Conservation (phyloP, 306 rosid genomes). For the Inga laurina region DNA sequence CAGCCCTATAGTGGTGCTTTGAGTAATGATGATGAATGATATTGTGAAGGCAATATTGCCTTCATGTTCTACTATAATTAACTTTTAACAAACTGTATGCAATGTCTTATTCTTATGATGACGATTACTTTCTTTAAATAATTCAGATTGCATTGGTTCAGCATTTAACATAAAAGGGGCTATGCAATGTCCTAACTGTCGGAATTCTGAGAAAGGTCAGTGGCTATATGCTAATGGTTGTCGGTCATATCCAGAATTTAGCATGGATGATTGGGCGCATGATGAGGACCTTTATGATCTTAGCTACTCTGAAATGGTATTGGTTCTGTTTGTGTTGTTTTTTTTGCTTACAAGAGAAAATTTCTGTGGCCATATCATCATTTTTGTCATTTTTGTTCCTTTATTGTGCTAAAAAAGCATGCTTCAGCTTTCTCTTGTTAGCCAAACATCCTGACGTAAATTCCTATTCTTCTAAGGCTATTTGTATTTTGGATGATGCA, state of each 20-base stretch:
- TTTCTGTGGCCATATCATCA: background rate
- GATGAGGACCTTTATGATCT: conserved; percentile 98
- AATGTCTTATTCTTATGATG: conserved; percentile 9
- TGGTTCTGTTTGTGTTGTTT: conserved; percentile 23
- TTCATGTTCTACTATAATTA: conserved; percentile 17
- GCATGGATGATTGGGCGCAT: conserved; percentile 88
- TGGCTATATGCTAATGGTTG: conserved; percentile 96
- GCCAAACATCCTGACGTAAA: background rate
- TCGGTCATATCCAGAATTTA: conserved; percentile 83
- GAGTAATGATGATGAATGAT: background rate
- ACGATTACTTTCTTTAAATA: conserved; percentile 27
- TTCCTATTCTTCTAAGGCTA: background rate
- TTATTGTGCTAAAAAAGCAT: background rate
- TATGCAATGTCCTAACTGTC: conserved; percentile 99
- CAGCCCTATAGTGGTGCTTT: conserved; percentile 5
- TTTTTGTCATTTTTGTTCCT: background rate
- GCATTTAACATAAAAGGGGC: conserved; percentile 95
- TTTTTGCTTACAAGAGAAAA: conserved; percentile 22
- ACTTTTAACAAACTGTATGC: conserved; percentile 17
- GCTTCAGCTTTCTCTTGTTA: background rate
- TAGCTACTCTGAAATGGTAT: conserved; percentile 93
- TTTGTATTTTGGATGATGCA: background rate
- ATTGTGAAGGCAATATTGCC: conserved; percentile 3
- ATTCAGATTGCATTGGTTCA: conserved; percentile 93
- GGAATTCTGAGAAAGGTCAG: conserved; percentile 97